phyloP scores from a whole-genome alignment of 2,329 filamentous ascomycete species.

The Chrysosporium queenslandicum region DNA sequence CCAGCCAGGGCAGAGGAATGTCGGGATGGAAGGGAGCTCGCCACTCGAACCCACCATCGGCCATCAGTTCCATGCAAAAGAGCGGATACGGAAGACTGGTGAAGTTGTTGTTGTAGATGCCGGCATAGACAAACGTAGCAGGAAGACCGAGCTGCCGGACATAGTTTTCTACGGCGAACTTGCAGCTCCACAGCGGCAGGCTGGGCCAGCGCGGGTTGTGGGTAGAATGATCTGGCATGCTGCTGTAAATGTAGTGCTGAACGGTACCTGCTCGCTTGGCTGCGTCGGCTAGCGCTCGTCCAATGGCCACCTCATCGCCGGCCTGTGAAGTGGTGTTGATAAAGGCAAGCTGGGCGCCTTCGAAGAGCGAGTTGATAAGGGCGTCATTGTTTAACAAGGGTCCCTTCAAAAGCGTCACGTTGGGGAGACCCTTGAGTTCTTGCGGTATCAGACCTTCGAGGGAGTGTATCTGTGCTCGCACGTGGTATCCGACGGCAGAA shows the following conservation, averaged over 20 bases:
- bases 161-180: constrained; percentile 88
- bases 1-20: constrained; percentile 83
- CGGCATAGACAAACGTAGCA: constrained; percentile 88
- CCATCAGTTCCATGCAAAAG: constrained; percentile 85
- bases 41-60: constrained; percentile 82
- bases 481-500: constrained; percentile 83
- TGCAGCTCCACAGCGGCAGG: constrained; percentile 81
- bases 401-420: constrained; percentile 63
- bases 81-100: constrained; percentile 84
- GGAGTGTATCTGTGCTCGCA: constrained; percentile 83
- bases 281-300: constrained; percentile 76
- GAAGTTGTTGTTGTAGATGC: constrained; percentile 99
- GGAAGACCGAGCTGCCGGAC: constrained; percentile 71
- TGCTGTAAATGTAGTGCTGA: constrained; percentile 90
- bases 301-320: constrained; percentile 84
- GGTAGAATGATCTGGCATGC: constrained; percentile 87
- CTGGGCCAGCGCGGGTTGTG: constrained; percentile 69
- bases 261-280: constrained; percentile 69
- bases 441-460: constrained; percentile 77
- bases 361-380: constrained; percentile 69
- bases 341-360: constrained; percentile 77
- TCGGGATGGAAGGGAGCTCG: constrained; percentile 87
- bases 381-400: constrained; percentile 58
- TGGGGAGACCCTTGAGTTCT: constrained; percentile 71
- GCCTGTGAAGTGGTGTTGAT: constrained; percentile 93